Base-by-base conservation (phyloP, 2,329 filamentous ascomycete genomes). In the Neopestalotiopsis clavispora region DNA sequence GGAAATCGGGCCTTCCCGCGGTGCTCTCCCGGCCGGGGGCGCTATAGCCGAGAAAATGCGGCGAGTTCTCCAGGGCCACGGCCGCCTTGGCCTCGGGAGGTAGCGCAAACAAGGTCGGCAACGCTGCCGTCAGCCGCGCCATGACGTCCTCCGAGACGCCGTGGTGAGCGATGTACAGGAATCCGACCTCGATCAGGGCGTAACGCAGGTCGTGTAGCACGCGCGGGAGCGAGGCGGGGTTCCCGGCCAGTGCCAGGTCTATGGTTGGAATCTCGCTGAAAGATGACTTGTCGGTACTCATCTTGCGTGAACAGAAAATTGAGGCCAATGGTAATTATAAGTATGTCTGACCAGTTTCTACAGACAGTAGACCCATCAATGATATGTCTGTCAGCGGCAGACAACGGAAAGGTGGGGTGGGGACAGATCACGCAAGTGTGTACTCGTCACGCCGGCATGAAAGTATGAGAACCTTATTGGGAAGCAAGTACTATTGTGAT, bases 21-120 rank as follows among this genome's bases (percentile, higher is more conserved):
- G 89, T 91, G 0, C 79, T 86, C 75, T 90, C 89, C 30, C 84
- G 80, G 0, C 87, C 88, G 20, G 83, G 82, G 0, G 80, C 83
- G 70, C 85, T 88, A 74, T 90, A 90, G 0, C 89, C 89, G 2
- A 91, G 78, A 68, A 91, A 89, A 74, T 90, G 88, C 10, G 88
- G 87, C 1, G 86, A 90, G 32, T 88, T 85, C 32, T 81, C 76
- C 20, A 87, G 78, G 0, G 82, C 83, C 10, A 86, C 75, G 1
- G 72, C 72, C 0, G 75, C 74, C 68, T 87, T 88, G 5, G 77
- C 74, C 2, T 73, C 70, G 0, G 72, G 64, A 0, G 80, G 71
- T 1, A 87, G 76, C 1, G 75, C 73, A 70, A 88, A 88, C 4
- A 87, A 78, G 0, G 28, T 52, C 1, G 85, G 85, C 2, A 87